These are phyloP conservation scores for Globisporangium radiosum DNA, from an alignment of 352 stramenopile genomes.

Conservation along the genomic window DNA sequence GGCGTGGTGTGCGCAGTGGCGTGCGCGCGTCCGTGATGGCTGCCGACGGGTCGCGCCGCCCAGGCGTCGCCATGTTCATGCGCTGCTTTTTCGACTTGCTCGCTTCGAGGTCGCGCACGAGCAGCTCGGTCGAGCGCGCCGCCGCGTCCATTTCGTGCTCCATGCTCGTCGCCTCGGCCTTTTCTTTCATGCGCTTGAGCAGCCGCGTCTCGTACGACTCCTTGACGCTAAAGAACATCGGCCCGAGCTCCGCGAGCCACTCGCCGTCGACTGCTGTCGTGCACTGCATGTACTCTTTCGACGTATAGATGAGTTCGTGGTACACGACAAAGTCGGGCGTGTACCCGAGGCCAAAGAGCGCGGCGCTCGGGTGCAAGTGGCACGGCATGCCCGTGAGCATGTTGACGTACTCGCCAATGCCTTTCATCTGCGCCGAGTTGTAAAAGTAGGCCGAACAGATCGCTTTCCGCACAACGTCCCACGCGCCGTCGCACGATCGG, in stretches of 20 bases:
- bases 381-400: slow-evolving; percentile 98
- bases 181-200: slow-evolving; percentile 85
- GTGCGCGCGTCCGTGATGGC: slow-evolving; percentile 28
- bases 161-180: slow-evolving; percentile 66
- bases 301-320: slow-evolving; percentile 99
- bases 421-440: slow-evolving; percentile 98
- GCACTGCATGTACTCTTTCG: slow-evolving; percentile 98
- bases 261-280: slow-evolving; percentile 98
- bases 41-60: slow-evolving; percentile 18
- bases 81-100: slow-evolving; percentile 50
- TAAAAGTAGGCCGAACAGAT: slow-evolving; percentile 99
- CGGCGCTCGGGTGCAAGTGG: slow-evolving; percentile 94
- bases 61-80: slow-evolving; percentile 55
- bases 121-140: slow-evolving; percentile 12
- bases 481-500: slow-evolving; percentile 86
- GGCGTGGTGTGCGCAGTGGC: slow-evolving; percentile 48
- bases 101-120: slow-evolving; percentile 14
- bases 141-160: slow-evolving; percentile 72
- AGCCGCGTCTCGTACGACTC: slow-evolving; percentile 93
- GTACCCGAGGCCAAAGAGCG: slow-evolving; percentile 97
- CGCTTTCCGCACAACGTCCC: slow-evolving; percentile 97
- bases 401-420: slow-evolving; percentile 99
- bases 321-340: slow-evolving; percentile 99
- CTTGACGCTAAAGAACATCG: slow-evolving; percentile 99
- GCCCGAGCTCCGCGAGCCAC: slow-evolving; percentile 98